Base-by-base conservation (phyloP, 495 filamentous ascomycete genomes). In the Lentithecium fluviatile region DNA sequence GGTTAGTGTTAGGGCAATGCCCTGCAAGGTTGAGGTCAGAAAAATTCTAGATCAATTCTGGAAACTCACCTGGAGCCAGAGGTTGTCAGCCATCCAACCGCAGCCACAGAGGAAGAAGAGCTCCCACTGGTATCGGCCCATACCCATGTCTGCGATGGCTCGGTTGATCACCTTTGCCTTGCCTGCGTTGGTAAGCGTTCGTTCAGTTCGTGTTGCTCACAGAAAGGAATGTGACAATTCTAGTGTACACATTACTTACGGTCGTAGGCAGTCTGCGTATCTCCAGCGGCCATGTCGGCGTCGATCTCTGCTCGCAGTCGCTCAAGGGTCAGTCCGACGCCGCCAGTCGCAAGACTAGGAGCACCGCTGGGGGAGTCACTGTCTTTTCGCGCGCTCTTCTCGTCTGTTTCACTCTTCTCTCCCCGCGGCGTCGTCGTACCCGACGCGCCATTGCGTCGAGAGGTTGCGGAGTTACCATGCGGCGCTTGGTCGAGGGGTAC, bases 1-100 rank as follows among this genome's bases (percentile, higher is more conserved):
- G 1, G 80, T 76, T 40, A 85, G 66, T 5, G 80, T 84, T 15
- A 84, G 71, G 26, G 82, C 82, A 61, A 85, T 74, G n/a, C 79
- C 80, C 77, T 83, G 17, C 17, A 34, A 15, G 20, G 7, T 3
- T 15, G 6, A 15, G 12, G 43, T 23, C 5, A 51, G 21, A 13
- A 19, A n/a, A n/a, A n/a, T n/a, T 53, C 17, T 2, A 12, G 15
- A 36, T 38, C 34, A 3, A 42, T 38, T 12, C 15, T 21, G 51
- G 12, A 12, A 23, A 25, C 45, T 20, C 26, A 60, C 47, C 48
- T 60, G 47, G 11, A 65, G 48, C 62, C 50, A 65, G 10, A 55
- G 49, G 52, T 71, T 66, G 36, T 71, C 66, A 10, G 62, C 53
- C 19, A 71, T 34, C 69, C 69, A 71, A 19, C 69, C 69, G 46